phyloP scores from a whole-genome alignment of 1,139 yeast genomes.

The Geotrichum reessii region DNA sequence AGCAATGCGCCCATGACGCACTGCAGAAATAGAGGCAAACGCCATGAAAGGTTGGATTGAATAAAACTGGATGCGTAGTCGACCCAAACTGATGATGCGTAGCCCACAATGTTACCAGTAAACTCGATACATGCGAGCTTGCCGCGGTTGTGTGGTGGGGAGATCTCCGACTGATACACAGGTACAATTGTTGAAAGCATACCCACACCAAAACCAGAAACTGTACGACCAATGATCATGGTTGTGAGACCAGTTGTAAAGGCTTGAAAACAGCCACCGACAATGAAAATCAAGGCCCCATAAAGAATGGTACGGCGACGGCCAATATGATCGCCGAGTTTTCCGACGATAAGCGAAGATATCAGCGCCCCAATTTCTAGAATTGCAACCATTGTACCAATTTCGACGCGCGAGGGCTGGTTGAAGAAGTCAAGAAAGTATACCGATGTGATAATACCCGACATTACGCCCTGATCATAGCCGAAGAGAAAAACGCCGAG shows the following conservation, averaged over 20 bases:
- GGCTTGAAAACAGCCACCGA: slow-evolving; percentile 78
- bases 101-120: slow-evolving; percentile 86
- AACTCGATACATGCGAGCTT: slow-evolving; percentile 86
- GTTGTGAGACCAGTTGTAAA: slow-evolving; percentile 44
- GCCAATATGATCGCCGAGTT: slow-evolving; percentile 73
- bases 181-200: slow-evolving; percentile 92
- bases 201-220: slow-evolving; percentile 87
- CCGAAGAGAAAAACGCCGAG: slow-evolving; percentile 83
- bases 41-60: slow-evolving; percentile 58
- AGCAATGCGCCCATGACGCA: slow-evolving; percentile 66
- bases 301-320: slow-evolving; percentile 73
- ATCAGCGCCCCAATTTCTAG: slow-evolving; percentile 78
- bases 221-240: slow-evolving; percentile 67
- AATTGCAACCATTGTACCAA: slow-evolving; percentile 81
- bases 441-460: slow-evolving; percentile 65
- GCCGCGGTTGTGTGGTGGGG: slow-evolving; percentile 86
- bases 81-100: slow-evolving; percentile 83
- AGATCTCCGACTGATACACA: slow-evolving; percentile 84
- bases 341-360: slow-evolving; percentile 71
- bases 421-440: slow-evolving; percentile 69
- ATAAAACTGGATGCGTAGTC: slow-evolving; percentile 74
- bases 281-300: slow-evolving; percentile 73
- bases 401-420: slow-evolving; percentile 60
- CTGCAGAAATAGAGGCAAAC: slow-evolving; percentile 73
- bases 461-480: slow-evolving; percentile 89